Evolutionary conservation across 495 filamentous ascomycete species (phyloP), one percentile per base, ranked within the genome.

Genomic region (Penicillium coprophilum): DNA sequence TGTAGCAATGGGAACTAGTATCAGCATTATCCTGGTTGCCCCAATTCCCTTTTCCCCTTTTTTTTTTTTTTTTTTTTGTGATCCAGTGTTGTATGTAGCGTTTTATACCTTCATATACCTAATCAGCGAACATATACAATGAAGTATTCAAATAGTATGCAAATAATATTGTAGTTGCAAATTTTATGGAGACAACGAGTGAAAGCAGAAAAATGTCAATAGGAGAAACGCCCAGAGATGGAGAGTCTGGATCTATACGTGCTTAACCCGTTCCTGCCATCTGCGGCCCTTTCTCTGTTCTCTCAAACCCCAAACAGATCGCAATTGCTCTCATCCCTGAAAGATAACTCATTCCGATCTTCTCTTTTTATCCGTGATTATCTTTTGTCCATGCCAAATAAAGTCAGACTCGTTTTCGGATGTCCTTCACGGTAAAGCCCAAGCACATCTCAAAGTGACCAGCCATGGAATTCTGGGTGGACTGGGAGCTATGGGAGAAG

Each of bases 401-500:
- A 11, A 12, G 9, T 4, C 8, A 46, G 11, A 47, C 28, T 20
- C n/a, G 20, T 24, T 7, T 6, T 38, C 28, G 21, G n/a, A 41
- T 52, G 36, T 3, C 15, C 5, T 34, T 31, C 30, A 2, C 24
- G 8, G 28, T 11, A 34, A 32, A 17, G 31, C 17, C 12, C 5
- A 7, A 49, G 9, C 24, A 49, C 28, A 49, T 7, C 6, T 27
- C 21, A 36, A 24, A 41, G 24, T 44, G 15, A 49, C 15, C 34
- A 12, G 8, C 28, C 51, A 77, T 75, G 63, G 66, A 64, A 34
- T 96, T 97, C 75, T 96, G 93, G 76, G 64, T 75, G 38, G 78
- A 73, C 36, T 96, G 92, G 92, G 68, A 80, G 59, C 72, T 94
- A 64, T 97, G 93, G 93, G 83, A 95, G 80, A 87, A 96, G 80